Conservation (phyloP, 805 yeast species). For the Isabelozyma gotoi region DNA sequence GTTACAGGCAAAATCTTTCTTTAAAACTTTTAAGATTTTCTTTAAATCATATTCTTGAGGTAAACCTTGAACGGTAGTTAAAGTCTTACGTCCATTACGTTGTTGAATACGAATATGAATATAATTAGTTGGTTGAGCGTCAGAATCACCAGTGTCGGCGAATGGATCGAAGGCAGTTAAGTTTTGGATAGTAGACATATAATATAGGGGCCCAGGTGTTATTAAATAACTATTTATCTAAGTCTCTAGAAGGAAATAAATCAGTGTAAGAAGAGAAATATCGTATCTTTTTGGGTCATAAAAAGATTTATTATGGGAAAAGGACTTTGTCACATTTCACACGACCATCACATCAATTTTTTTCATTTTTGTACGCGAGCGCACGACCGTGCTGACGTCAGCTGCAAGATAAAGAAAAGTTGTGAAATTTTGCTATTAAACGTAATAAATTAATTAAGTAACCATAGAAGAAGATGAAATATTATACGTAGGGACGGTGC, state of each 20-base stretch:
- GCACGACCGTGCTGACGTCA: background rate
- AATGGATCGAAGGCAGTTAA: slow-evolving; percentile 90
- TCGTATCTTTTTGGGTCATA: background rate
- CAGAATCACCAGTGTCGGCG: slow-evolving; percentile 99
- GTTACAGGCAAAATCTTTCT: slow-evolving; percentile 98
- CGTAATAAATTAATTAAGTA: background rate
- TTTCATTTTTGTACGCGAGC: background rate
- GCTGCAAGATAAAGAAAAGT: no score
- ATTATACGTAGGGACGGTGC: background rate
- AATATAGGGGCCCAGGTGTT: slow-evolving; percentile 12
- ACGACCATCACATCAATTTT: background rate
- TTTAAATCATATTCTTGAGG: slow-evolving; percentile 94
- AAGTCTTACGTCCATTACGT: slow-evolving; percentile 98
- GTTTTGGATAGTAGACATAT: slow-evolving; percentile 91
- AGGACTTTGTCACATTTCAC: background rate
- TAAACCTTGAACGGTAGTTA: slow-evolving; percentile 97
- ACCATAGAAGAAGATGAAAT: no score
- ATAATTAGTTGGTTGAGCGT: slow-evolving; percentile 91
- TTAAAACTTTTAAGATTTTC: slow-evolving; percentile 87
- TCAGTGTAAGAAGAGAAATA: background rate
- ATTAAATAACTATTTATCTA: background rate
- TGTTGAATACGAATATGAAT: slow-evolving; percentile 99
- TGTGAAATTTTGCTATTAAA: background rate
- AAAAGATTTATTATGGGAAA: background rate
- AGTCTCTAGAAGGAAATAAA: background rate